Evolutionary conservation across 1,284 basidiomycete species (phyloP), one percentile per base, ranked within the genome.

Genomic region (Tylopilus sp.): DNA sequence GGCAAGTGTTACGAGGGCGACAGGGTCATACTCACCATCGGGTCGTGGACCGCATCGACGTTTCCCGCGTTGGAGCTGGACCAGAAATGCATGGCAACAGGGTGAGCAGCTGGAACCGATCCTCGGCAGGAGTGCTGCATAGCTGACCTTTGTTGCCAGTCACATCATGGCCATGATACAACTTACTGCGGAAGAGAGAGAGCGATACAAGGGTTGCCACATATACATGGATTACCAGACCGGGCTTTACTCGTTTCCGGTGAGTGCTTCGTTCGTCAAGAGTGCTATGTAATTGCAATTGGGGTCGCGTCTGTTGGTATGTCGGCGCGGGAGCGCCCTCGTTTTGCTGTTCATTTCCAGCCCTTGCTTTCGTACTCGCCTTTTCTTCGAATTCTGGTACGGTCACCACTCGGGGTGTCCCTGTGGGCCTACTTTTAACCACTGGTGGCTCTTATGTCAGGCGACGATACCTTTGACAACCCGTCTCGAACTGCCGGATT

Each of bases 11-110:
- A 81, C 54, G 58, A 70, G 15, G 85, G 81, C 0, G 74, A 81
- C 34, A 55, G 78, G 26, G 74, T 89, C 6, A 71, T 93, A 21
- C 63, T 93, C 29, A 81, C 89, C 12, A 73, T 82, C 7, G 91
- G 91, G 21, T 81, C 89, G 6, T 93, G 93, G 94, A 91, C 92
- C 0, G 79, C 85, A 2, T 85, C 87, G 0, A 69, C 86, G 1
- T 90, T 95, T 61, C 79, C 83, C 7, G 75, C 76, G 34, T 66
- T 86, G 13, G 65, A 70, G 16, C 59, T 84, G 23, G 67, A 72
- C n/a, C 60, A 68, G 10, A 70, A 68, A 29, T 84, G 79, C 57
- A 65, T 81, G 11, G 85, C 89, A 2, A 89, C 84, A 25, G 89
- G 88, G 86, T 89, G 59, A 61, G 75, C 41, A 29, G 10, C 30